A percentile compares a stretch with the other conserved stretches of the same genome.
phyloP scores from a whole-genome alignment of 2,329 filamentous ascomycete species.

The Pseudocercospora eumusae region DNA sequence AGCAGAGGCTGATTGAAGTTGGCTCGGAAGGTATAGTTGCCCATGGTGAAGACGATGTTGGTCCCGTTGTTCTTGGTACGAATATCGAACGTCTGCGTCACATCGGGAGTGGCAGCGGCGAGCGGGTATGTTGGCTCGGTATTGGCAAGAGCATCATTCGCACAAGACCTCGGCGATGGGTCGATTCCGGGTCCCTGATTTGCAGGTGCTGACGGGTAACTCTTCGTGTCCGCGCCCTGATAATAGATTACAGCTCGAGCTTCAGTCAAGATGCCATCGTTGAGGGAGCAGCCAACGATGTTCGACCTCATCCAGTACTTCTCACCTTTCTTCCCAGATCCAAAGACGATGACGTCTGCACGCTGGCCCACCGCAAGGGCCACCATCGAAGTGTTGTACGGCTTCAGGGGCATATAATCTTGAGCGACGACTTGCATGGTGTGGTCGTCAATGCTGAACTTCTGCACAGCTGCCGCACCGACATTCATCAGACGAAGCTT shows the following conservation, averaged over 20 bases:
- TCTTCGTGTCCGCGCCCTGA: neutral
- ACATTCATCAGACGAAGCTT: conserved; percentile 49
- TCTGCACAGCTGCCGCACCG: conserved; percentile 43
- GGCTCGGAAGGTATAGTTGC: conserved; percentile 53
- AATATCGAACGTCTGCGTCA: neutral
- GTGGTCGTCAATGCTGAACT: conserved; percentile 46
- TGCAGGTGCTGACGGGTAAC: neutral
- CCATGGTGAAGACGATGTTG: conserved; percentile 55
- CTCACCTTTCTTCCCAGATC: neutral
- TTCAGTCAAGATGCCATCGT: neutral
- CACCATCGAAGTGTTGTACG: conserved; percentile 43
- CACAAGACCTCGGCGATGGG: neutral
- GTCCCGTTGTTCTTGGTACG: conserved; percentile 42
- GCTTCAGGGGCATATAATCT: conserved; percentile 49
- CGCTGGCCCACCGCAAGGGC: conserved; percentile 42
- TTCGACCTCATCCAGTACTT: neutral
- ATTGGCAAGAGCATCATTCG: neutral
- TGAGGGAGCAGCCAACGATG: neutral
- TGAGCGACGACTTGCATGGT: conserved; percentile 47
- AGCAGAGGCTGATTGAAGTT: conserved; percentile 46
- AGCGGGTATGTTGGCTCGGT: neutral
- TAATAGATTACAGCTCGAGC: neutral
- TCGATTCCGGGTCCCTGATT: neutral
- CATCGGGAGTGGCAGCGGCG: neutral
- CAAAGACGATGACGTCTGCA: conserved; percentile 38